Percentiles rank a stretch among this genome's conserved stretches.
These are phyloP conservation scores for Flaveria brownii DNA, from an alignment of 129 eudicot genomes.

Conservation along the genomic window DNA sequence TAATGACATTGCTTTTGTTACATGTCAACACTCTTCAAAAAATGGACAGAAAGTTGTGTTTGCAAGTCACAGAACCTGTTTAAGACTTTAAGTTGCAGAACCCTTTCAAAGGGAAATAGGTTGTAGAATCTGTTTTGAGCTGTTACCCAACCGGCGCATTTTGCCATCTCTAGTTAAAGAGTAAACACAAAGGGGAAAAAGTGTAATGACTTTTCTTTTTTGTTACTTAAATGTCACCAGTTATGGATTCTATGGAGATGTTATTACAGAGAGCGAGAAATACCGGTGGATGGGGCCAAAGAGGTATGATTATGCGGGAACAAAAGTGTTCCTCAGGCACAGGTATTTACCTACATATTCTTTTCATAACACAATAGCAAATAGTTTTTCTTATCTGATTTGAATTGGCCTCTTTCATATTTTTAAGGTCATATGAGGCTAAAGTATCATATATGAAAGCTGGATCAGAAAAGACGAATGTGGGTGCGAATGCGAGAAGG, in stretches of 20 bases:
- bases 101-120: background rate
- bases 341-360: slow-evolving; percentile 43
- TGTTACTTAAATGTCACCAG: slow-evolving; percentile 48
- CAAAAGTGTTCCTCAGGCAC: slow-evolving; percentile 87
- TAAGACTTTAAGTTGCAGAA: too few relatives aligned
- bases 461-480: slow-evolving; percentile 45
- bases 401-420: background rate
- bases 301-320: slow-evolving; percentile 96
- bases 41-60: background rate
- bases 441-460: slow-evolving; percentile 73
- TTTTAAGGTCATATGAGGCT: slow-evolving; percentile 87
- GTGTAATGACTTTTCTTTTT: slow-evolving; percentile 9
- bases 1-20: background rate
- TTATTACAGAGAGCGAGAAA: slow-evolving; percentile 92
- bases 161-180: slow-evolving; percentile 6
- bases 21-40: background rate
- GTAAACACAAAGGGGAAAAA: slow-evolving; percentile 1
- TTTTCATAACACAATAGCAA: background rate
- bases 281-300: slow-evolving; percentile 99
- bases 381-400: background rate
- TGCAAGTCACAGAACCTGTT: background rate
- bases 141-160: background rate
- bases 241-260: slow-evolving; percentile 98
- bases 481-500: slow-evolving; percentile 38
- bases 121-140: background rate